Conservation (phyloP, 1,139 yeast species). For the Protomyces arabidopsidicola region DNA sequence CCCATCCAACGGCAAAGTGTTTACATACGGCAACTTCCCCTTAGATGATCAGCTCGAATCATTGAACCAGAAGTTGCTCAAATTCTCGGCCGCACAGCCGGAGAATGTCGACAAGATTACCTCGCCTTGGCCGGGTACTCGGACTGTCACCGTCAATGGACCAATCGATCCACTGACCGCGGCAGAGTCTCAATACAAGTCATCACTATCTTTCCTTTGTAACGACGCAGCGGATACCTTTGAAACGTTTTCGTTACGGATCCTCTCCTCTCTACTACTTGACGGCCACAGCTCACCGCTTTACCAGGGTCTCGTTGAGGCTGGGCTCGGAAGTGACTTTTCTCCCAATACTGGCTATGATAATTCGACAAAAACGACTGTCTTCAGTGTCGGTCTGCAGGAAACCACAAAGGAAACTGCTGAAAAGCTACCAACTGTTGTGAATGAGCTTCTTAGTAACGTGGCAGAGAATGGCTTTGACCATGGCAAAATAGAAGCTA, state of each 20-base stretch:
- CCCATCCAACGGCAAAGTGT: constrained; percentile 83
- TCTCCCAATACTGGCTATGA: constrained; percentile 87
- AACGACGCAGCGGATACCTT: constrained; percentile 69
- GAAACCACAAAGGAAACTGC: constrained; percentile 49
- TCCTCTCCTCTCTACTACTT: constrained; percentile 65
- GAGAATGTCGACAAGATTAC: constrained; percentile 34
- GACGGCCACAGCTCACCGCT: constrained; percentile 93
- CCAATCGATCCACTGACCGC: constrained; percentile 84
- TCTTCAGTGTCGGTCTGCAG: constrained; percentile 81
- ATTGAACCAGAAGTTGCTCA: constrained; percentile 50
- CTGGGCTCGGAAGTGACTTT: constrained; percentile 80
- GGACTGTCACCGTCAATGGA: constrained; percentile 51
- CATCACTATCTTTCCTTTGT: constrained; percentile 82
- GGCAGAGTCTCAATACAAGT: constrained; percentile 61
- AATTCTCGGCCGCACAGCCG: constrained; percentile 44
- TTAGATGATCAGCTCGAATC: constrained; percentile 58
- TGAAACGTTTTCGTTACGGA: constrained; percentile 65
- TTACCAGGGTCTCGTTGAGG: constrained; percentile 76
- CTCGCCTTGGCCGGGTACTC: constrained; percentile 40
- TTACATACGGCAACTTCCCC: constrained; percentile 79
- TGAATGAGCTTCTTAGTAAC: constrained; percentile 42
- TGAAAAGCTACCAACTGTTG: constrained; percentile 48
- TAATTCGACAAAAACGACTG: constrained; percentile 67
- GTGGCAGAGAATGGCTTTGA: constrained; percentile 48
- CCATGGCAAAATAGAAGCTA: constrained; percentile 66